Percentiles rank a stretch among this genome's conserved stretches.
Evolutionary conservation across 1,284 basidiomycete species (phyloP).

Genomic region (Fomitopsis schrenkii): DNA sequence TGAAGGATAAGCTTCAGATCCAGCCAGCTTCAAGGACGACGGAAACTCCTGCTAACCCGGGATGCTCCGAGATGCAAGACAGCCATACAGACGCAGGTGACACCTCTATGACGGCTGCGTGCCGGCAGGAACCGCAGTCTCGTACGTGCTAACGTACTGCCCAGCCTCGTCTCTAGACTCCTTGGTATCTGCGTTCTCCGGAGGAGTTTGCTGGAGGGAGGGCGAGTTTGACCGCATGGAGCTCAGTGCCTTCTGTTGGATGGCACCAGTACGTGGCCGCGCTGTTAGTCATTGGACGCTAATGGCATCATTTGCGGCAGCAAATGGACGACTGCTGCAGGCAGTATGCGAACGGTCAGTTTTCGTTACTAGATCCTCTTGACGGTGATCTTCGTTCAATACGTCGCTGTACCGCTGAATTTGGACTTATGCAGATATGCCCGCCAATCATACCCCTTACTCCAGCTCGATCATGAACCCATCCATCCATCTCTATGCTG

Average conservation of each 20-base stretch:
- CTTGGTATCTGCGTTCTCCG: background rate
- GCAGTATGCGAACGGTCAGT: background rate
- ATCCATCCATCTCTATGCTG: background rate
- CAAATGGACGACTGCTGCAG: background rate
- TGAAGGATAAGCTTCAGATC: background rate
- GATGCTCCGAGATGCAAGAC: background rate
- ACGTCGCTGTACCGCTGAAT: background rate
- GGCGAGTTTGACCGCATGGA: constrained; percentile 7
- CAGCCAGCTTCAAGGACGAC: no score
- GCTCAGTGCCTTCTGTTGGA: constrained; percentile 3
- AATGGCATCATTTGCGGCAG: background rate
- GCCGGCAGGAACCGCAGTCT: no score
- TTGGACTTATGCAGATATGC: background rate
- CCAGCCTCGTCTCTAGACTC: background rate
- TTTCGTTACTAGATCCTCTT: background rate
- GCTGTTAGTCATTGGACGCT: background rate
- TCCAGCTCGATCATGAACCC: background rate
- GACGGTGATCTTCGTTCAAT: background rate
- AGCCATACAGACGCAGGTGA: background rate
- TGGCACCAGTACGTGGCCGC: background rate
- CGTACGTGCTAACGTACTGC: no score
- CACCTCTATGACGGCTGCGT: background rate
- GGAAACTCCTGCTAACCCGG: background rate
- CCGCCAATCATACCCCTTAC: background rate
- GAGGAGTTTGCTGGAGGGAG: background rate